phyloP scores from a whole-genome alignment of 2,329 filamentous ascomycete genomes.

The Cercospora zeina region DNA sequence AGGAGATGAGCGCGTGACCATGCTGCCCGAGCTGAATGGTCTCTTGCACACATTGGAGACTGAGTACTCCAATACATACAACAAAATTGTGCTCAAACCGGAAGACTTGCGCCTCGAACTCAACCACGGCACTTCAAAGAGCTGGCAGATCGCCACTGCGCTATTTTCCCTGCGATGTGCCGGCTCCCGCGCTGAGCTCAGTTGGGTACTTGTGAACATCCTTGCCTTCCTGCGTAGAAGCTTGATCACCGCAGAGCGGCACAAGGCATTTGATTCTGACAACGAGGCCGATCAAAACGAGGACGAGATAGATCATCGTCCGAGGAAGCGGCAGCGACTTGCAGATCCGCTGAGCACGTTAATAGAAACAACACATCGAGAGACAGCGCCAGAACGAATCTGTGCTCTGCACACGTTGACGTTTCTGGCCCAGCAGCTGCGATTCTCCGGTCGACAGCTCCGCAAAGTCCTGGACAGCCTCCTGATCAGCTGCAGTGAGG shows the following conservation, averaged over 20 bases:
- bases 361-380: constrained; percentile 42
- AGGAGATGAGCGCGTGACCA: constrained; percentile 21
- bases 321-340: constrained; percentile 44
- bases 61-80: constrained; percentile 74
- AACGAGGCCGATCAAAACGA: constrained; percentile 22
- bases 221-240: constrained; percentile 42
- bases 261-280: constrained; percentile 12
- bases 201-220: constrained; percentile 44
- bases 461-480: constrained; percentile 22
- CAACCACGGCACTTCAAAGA: not conserved
- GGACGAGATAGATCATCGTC: constrained; percentile 23
- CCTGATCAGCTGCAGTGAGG: constrained; percentile 54
- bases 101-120: constrained; percentile 63
- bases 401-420: constrained; percentile 58
- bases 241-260: constrained; percentile 12
- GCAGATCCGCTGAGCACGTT: constrained; percentile 45
- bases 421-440: constrained; percentile 47
- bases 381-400: constrained; percentile 43
- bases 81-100: constrained; percentile 65
- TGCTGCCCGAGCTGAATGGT: constrained; percentile 56
- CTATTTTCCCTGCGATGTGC: constrained; percentile 38
- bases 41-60: constrained; percentile 69
- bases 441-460: constrained; percentile 32
- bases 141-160: constrained; percentile 19
- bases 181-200: constrained; percentile 23